These are phyloP conservation scores for Mrakiaceae sp. DNA, from an alignment of 1,284 basidiomycete genomes.

Conservation along the genomic window DNA sequence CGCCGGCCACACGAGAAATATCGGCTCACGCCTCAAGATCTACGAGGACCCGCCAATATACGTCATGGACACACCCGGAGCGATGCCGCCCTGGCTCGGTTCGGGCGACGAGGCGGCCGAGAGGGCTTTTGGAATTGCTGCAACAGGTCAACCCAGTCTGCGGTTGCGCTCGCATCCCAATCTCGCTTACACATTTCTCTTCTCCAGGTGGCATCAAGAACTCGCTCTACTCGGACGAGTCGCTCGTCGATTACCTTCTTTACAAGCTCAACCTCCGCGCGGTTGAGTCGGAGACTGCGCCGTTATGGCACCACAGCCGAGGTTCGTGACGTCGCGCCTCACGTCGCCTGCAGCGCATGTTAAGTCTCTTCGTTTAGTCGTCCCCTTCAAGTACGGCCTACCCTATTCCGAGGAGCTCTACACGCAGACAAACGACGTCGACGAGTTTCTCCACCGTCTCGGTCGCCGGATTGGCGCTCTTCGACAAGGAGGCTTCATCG, in stretches of 20 bases:
- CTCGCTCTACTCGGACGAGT: constrained; percentile 74
- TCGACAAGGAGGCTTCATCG: constrained; percentile 57
- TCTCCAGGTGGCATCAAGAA: constrained; percentile 81
- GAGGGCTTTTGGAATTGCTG: constrained; percentile 78
- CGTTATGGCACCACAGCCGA: constrained; percentile 16
- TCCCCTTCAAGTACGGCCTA: constrained; percentile 57
- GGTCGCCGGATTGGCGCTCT: constrained; percentile 68
- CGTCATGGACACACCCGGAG: constrained; percentile 89
- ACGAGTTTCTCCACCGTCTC: constrained; percentile 56
- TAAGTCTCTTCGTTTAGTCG: constrained; percentile 37
- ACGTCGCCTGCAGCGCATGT: constrained; percentile 10
- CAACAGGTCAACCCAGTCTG: constrained; percentile 56
- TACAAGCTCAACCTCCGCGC: constrained; percentile 68
- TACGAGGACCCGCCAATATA: constrained; percentile 72
- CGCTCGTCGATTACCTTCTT: constrained; percentile 76
- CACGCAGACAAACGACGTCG: constrained; percentile 48
- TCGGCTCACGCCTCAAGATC: constrained; percentile 73
- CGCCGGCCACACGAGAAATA: constrained; percentile 72
- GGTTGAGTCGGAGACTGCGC: constrained; percentile 20
- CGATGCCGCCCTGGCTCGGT: constrained; percentile 95
- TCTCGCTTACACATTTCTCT: neutral
- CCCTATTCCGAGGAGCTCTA: constrained; percentile 38
- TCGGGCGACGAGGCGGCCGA: constrained; percentile 72
- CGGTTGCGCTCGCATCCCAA: neutral
- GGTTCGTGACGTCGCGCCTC: constrained; percentile 39